These are phyloP conservation scores for Phlebiopsis flavidoalba DNA, from an alignment of 768 basidiomycete genomes.

Conservation along the genomic window DNA sequence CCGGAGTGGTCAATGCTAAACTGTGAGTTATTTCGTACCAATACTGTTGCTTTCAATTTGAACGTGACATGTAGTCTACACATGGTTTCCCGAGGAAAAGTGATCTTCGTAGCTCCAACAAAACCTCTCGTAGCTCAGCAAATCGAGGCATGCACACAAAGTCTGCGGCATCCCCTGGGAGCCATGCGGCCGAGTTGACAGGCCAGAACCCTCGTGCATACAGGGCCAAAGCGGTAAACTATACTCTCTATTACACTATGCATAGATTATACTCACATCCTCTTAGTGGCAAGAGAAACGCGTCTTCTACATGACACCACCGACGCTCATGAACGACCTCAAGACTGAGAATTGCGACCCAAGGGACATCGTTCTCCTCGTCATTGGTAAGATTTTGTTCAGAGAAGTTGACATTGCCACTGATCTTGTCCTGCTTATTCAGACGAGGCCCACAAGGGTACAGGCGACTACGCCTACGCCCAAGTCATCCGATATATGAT, in stretches of 20 bases:
- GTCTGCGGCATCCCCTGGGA: slow-evolving; percentile 90
- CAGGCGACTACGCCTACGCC: slow-evolving; percentile 90
- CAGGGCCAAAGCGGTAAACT: slow-evolving; percentile 54
- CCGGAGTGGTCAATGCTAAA: slow-evolving; percentile 96
- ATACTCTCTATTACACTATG: slow-evolving; percentile 20
- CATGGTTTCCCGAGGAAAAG: slow-evolving; percentile 89
- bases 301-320: slow-evolving; percentile 94
- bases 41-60: not conserved
- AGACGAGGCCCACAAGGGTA: slow-evolving; percentile 96
- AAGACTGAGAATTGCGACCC: slow-evolving; percentile 68
- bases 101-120: slow-evolving; percentile 93
- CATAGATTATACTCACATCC: not conserved
- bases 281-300: slow-evolving; percentile 75
- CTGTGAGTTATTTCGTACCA: slow-evolving; percentile 42
- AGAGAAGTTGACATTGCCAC: not conserved
- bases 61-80: slow-evolving; percentile 52
- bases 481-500: slow-evolving; percentile 85
- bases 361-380: slow-evolving; percentile 76
- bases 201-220: slow-evolving; percentile 56
- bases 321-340: slow-evolving; percentile 89
- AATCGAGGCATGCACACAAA: slow-evolving; percentile 85
- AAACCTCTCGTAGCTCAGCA: slow-evolving; percentile 97
- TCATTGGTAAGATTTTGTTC: slow-evolving; percentile 58
- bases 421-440: not conserved
- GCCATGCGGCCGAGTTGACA: slow-evolving; percentile 82